These are phyloP conservation scores for Omphalea diandra DNA, from an alignment of 441 rosid genomes.

Conservation along the genomic window DNA sequence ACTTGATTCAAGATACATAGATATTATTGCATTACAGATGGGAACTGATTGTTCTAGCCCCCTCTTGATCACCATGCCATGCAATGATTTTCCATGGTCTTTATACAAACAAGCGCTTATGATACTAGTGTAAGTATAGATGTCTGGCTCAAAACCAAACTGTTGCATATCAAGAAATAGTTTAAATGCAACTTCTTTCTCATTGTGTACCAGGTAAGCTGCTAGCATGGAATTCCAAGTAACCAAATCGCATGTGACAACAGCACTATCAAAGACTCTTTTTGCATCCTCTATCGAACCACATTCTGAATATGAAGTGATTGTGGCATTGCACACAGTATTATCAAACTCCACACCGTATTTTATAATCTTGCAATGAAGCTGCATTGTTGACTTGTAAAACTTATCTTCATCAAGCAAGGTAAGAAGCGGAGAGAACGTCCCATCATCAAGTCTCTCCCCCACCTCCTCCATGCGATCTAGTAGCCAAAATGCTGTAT, in stretches of 20 bases:
- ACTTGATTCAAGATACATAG: slow-evolving; percentile 58
- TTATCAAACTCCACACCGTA: slow-evolving; percentile 45
- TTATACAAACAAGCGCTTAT: slow-evolving; percentile 50
- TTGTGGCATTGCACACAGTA: slow-evolving; percentile 59
- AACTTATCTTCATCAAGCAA: slow-evolving; percentile 53
- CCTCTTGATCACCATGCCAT: slow-evolving; percentile 58
- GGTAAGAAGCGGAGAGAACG: slow-evolving; percentile 70
- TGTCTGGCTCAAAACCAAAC: slow-evolving; percentile 46
- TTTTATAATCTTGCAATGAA: slow-evolving; percentile 60
- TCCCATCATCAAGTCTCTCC: slow-evolving; percentile 52
- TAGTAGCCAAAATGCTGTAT: slow-evolving; percentile 50
- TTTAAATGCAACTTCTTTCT: slow-evolving; percentile 42
- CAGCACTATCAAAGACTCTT: slow-evolving; percentile 51
- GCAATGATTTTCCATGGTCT: slow-evolving; percentile 48
- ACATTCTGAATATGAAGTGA: slow-evolving; percentile 62
- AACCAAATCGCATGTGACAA: slow-evolving; percentile 48
- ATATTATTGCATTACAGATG: slow-evolving; percentile 53
- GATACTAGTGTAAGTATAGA: slow-evolving; percentile 63
- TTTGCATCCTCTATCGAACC: slow-evolving; percentile 56
- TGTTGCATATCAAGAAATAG: slow-evolving; percentile 51
- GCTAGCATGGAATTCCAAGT: slow-evolving; percentile 74
- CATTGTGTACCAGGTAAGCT: slow-evolving; percentile 51
- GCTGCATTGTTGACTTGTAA: slow-evolving; percentile 35
- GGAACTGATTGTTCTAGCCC: slow-evolving; percentile 55
- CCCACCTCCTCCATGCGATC: slow-evolving; percentile 50